Base-by-base conservation (phyloP, 106 monocot genomes). In the Dactylorhiza incarnata region DNA sequence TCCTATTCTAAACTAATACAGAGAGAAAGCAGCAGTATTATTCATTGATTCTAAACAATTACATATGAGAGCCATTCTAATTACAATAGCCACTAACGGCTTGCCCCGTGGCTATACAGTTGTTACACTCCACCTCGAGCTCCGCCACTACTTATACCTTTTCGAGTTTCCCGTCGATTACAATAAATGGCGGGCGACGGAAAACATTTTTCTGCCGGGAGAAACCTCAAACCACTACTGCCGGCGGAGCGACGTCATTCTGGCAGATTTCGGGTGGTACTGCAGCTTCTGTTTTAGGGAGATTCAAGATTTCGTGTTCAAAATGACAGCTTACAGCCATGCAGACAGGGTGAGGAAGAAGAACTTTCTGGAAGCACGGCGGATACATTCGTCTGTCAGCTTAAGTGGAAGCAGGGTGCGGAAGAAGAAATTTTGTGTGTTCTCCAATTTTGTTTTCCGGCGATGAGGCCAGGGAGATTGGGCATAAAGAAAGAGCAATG, bases 291-390 rank as follows among this genome's bases (percentile, higher is more conserved):
- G 95, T 65, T 95, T 95, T 79, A 77, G 92, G 6, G 52, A 5
- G 3, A 81, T 92, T 1, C 80, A 90, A 9, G 88, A 93, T 37
- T 88, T 96, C 51, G 82, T 84, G 29, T 96, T 96, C 72, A 96
- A 96, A 85, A 96, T 93, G 95, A 90, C 24, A 6, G 86, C 95
- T 0, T 96, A 96, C 51, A 96, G 95, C 71, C 95, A 96, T 74
- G 93, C 90, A 0, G 95, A 96, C 73, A 81, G 95, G 17, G 95
- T 93, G 59, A 79, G 74, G 52, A 14, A 73, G 7, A 0, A 17
- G 3, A 81, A 58, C 26, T 89, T 79, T 62, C 51, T 96, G 6
- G 80, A 93, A 26, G 75, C 61, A 9, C 17, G 71, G 7, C 85
- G 95, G 63, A 96, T 96, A n/a, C 93, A 95, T n/a, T n/a, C n/a